Base-by-base conservation (phyloP, 495 filamentous ascomycete genomes). In the Pseudoneurospora amorphoporcata region DNA sequence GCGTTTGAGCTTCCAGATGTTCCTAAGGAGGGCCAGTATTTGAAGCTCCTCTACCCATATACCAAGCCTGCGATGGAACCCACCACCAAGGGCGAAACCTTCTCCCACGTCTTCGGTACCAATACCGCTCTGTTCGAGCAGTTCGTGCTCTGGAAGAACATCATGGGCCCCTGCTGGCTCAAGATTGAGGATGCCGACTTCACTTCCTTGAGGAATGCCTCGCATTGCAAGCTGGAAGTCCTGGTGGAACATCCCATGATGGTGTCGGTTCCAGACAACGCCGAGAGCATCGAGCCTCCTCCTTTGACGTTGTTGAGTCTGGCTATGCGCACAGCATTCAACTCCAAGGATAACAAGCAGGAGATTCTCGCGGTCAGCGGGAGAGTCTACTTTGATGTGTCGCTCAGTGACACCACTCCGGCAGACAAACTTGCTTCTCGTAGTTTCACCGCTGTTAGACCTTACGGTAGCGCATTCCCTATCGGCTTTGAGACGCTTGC, bases 161-260 rank as follows among this genome's bases (percentile, higher is more conserved):
- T 99, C 72, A 98, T 97, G 94, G 95, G 95, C 0, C 95, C 95
- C 12, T 99, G 96, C 83, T 99, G 95, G 95, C 86, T 99, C 19
- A 92, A 88, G 77, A 94, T 99, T 72, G 87, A 92, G 73, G 91
- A 90, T 71, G 92, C 91, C 41, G 89, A 97, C 78, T 97, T 97
- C 80, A 85, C 87, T 14, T 85, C 91, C 2, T 82, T 97, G n/a
- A 94, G 90, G 79, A 98, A 98, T 76, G 90, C 92, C 23, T 98
- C 96, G 2, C 95, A 95, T 89, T 98, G 96, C 86, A 98, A 97
- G 76, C 89, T 98, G 23, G 95, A 99, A 82, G 88, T 96, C 68
- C 88, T 92, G 76, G 90, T 93, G 45, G 83, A 86, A 5, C 91
- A 92, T 72, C 96, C 95, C 3, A 89, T 89, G 72, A 85, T 87